Evolutionary conservation across 371 early-diverging fungal species (phyloP), one percentile per base, ranked within the genome.

Genomic region (Nematocida sp.): DNA sequence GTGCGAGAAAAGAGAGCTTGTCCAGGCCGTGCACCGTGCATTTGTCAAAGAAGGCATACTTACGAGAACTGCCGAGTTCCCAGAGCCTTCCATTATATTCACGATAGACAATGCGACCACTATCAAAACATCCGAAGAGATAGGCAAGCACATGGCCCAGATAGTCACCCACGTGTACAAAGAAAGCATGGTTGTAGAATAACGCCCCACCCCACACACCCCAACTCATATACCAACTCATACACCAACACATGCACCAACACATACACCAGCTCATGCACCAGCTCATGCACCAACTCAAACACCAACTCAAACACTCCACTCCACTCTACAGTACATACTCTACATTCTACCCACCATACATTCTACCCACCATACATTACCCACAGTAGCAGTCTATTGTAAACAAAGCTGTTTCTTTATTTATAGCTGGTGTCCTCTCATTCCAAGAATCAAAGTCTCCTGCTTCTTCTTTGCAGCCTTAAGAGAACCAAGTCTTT

Each of bases 401-500:
- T n/a, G n/a, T 41, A 41, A 41, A n/a, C 43, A n/a, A 13, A 41
- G 43, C 43, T 41, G 11, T 11, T n/a, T 41, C 43, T 41, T 41
- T 41, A 41, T 41, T 41, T 11, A n/a, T n/a, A n/a, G n/a, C n/a
- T 41, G 11, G 43, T 13, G 43, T 11, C 57, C 37, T 50, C 76
- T 75, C 45, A 75, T 62, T 34, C 34, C 63, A 29, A 32, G 23
- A 19, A 58, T 63, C 19, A 83, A 48, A 34, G 46, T 62, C 48
- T 81, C 77, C 32, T 80, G 63, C 52, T 77, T 82, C 31, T 51
- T 76, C 49, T 76, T 77, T 1, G 82, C 80, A n/a, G 77, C 40
- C 43, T 76, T 76, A 11, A 79, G 52, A 4, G 76, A 66, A 37
- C 85, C 85, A 2, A 83, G 64, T 63, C 83, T 77, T 51, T 74